Evolutionary conservation across 495 filamentous ascomycete genomes (phyloP), one percentile per base, ranked within the genome.

Genomic region (Neurospora intermedia): DNA sequence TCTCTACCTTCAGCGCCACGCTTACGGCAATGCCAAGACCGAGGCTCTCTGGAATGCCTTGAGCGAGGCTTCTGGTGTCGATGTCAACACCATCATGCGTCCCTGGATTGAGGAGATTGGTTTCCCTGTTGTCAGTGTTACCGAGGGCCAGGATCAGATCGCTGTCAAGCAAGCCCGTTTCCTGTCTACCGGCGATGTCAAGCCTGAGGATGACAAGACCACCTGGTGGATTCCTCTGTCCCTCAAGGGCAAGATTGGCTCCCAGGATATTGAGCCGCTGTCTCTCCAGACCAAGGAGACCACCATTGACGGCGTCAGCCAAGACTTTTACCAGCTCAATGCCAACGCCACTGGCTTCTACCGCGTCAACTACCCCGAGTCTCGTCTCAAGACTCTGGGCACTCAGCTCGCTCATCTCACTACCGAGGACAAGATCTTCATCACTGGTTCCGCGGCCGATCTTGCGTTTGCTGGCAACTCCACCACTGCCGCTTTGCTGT

Each of bases 181-280:
- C 86, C 85, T 99, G 18, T 91, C 90, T 48, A 94, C 93, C 40
- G 96, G 96, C 16, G 96, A 98, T 80, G 90, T 91, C 62, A 91
- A 89, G 78, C 85, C 90, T 2, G 89, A 92, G 73, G 96, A 99
- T 71, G 94, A 99, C 80, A 81, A 91, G 78, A 97, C 93, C 2
- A 89, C 87, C n/a, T 99, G 96, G 96, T 98, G 96, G 94, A 88
- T 98, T 76, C 96, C 96, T 20, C 86, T 98, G 16, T 91, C 91
- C 31, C 84, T 99, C 62, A 91, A 90, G 77, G 85, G 88, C 70
- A 86, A 90, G 74, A 79, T 84, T 27, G 85, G 84, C n/a, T 82
- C 86, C 9, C 72, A 85, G 72, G 84, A 83, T 18, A 77, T 86
- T 42, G 78, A 83, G 72, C 77, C 79, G 13, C 79, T 86, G 13